A percentile compares a stretch with the other conserved stretches of the same genome.
These are phyloP conservation scores for Jasminum sambac DNA, from an alignment of 257 asterid species.

Conservation along the genomic window DNA sequence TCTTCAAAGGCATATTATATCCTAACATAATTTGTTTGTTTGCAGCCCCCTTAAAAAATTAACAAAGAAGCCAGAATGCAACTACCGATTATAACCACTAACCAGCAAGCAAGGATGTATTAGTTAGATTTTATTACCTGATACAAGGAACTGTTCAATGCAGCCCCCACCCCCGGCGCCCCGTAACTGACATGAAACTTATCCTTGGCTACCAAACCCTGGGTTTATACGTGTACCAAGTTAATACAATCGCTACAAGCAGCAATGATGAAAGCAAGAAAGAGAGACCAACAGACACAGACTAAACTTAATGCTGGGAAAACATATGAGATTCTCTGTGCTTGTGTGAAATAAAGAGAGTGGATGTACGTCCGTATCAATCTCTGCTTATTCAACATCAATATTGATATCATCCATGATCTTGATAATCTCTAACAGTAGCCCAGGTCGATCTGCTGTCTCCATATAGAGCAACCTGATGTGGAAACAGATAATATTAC, in stretches of 20 bases:
- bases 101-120: neutral
- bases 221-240: constrained; percentile 23
- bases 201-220: constrained; percentile 98
- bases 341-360: constrained; percentile 3
- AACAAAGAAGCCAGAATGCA: neutral
- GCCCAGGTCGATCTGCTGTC: constrained; percentile 95
- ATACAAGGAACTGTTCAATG: constrained; percentile 84
- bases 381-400: constrained; percentile 92
- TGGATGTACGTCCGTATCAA: constrained; percentile 78
- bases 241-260: constrained; percentile 17
- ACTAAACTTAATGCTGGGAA: no score
- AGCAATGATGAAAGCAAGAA: neutral
- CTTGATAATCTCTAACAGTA: constrained; percentile 81
- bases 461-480: constrained; percentile 89
- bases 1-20: neutral
- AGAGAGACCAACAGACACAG: no score
- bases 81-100: neutral
- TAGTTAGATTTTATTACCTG: constrained; percentile 55
- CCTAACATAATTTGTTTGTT: neutral
- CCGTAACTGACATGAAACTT: constrained; percentile 90
- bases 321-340: no score
- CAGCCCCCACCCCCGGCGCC: no score
- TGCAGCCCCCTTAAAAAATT: neutral
- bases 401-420: constrained; percentile 72
- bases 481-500: constrained; percentile 18